A percentile compares a stretch with the other conserved stretches of the same genome.
Evolutionary conservation across 768 basidiomycete species (phyloP).

Genomic region (Crepidotus variabilis): DNA sequence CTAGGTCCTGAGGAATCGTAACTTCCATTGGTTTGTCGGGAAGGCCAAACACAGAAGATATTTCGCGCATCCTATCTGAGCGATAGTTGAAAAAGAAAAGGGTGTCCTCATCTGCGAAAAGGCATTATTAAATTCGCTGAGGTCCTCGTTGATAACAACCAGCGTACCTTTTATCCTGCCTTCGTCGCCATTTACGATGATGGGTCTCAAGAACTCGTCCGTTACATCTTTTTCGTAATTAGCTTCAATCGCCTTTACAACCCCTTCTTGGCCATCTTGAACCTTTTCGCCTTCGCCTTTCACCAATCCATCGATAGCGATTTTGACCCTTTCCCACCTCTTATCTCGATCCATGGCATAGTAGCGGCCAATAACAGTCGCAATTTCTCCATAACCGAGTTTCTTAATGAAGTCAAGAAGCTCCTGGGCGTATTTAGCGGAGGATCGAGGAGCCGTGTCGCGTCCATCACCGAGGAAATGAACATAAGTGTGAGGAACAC

Average conservation of each 20-base stretch:
- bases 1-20: conserved; percentile 75
- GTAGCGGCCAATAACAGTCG: conserved; percentile 86
- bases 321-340: conserved; percentile 91
- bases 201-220: conserved; percentile 95
- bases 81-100: conserved; percentile 98
- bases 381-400: conserved; percentile 75
- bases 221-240: conserved; percentile 85
- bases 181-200: conserved; percentile 77
- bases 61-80: conserved; percentile 94
- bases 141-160: neutral
- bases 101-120: conserved; percentile 68
- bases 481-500: conserved; percentile 81
- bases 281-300: conserved; percentile 59
- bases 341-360: conserved; percentile 98
- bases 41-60: conserved; percentile 74
- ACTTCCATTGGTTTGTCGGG: conserved; percentile 85
- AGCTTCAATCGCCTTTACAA: conserved; percentile 65
- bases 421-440: conserved; percentile 72
- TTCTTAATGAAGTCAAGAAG: conserved; percentile 75
- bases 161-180: conserved; percentile 75
- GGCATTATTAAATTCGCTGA: neutral
- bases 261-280: conserved; percentile 44
- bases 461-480: conserved; percentile 96
- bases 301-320: conserved; percentile 83
- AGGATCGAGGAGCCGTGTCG: conserved; percentile 87